phyloP scores from a whole-genome alignment of 345 rosid genomes.

The Alliaria petiolata region DNA sequence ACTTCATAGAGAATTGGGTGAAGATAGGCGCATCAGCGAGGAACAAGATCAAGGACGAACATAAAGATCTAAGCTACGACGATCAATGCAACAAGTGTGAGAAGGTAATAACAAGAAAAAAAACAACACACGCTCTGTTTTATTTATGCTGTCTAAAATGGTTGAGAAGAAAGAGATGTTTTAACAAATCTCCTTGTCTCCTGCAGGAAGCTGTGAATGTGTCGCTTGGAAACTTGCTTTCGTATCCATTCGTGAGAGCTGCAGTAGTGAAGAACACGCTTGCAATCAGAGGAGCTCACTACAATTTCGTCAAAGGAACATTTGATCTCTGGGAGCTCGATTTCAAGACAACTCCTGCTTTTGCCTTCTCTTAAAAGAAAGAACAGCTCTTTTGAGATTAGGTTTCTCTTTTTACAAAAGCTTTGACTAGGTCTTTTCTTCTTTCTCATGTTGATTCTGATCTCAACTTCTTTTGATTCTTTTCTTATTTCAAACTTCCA shows the following conservation, averaged over 20 bases:
- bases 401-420: background rate
- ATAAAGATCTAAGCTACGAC: slow-evolving; percentile 34
- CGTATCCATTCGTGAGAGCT: slow-evolving; percentile 77
- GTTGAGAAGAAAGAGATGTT: background rate
- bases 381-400: slow-evolving; percentile 12
- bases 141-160: background rate
- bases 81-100: slow-evolving; percentile 66
- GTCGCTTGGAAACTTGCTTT: slow-evolving; percentile 68
- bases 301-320: slow-evolving; percentile 61
- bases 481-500: slow-evolving; percentile 13
- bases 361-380: slow-evolving; percentile 27
- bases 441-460: slow-evolving; percentile 15
- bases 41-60: slow-evolving; percentile 49
- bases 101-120: slow-evolving; percentile 52
- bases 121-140: background rate
- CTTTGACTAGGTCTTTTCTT: slow-evolving; percentile 16
- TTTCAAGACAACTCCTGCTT: slow-evolving; percentile 42
- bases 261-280: slow-evolving; percentile 47
- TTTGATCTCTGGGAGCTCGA: slow-evolving; percentile 84
- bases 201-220: slow-evolving; percentile 84
- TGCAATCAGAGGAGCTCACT: slow-evolving; percentile 65
- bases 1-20: slow-evolving; percentile 95
- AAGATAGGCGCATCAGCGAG: slow-evolving; percentile 65
- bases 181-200: background rate
- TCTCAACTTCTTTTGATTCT: slow-evolving; percentile 8